Evolutionary conservation across 2,329 filamentous ascomycete species (phyloP), one percentile per base, ranked within the genome.

Genomic region (Penicillium sp.): DNA sequence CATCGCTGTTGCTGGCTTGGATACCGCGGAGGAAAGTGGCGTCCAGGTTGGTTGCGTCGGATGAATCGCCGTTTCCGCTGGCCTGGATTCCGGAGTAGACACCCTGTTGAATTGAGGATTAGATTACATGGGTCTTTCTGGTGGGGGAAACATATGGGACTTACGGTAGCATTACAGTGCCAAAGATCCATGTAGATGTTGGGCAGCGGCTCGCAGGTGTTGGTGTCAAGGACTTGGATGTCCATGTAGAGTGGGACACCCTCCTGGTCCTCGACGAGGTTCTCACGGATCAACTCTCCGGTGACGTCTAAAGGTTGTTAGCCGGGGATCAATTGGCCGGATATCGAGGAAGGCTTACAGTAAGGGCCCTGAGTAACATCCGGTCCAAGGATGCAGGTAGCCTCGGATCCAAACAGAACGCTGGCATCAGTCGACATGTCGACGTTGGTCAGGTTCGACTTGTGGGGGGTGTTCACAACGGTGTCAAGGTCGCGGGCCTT

Each of bases 311-410:
- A 3, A 21, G 1, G 4, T 8, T 13, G 19, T 52, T 33, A 52
- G 50, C 9, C 8, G 8, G 9, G 9, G 1, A 2, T 16, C 6
- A 10, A 33, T 26, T 7, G 1, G 11, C 10, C 7, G 25, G 3
- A 26, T 50, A 0, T 3, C 1, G 16, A n/a, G 7, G 11, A 25
- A 13, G 2, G 49, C 68, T 25, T 27, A 72, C 69, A 85, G 72
- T 84, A 85, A 21, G 83, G 83, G 0, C 82, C 82, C 66, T 83
- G 75, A 3, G 78, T 83, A 21, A 79, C 78, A 65, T 84, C 82
- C 0, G 81, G 81, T n/a, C 75, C 79, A 27, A 85, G 72, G 26
- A 83, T 71, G 60, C 82, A 84, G 19, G 78, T 58, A 61, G 73
- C 43, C 65, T 70, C 67, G 8, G 69, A 71, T 13, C 63, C 59